These are phyloP conservation scores for Quercus glauca DNA, from an alignment of 306 rosid species.

Conservation along the genomic window DNA sequence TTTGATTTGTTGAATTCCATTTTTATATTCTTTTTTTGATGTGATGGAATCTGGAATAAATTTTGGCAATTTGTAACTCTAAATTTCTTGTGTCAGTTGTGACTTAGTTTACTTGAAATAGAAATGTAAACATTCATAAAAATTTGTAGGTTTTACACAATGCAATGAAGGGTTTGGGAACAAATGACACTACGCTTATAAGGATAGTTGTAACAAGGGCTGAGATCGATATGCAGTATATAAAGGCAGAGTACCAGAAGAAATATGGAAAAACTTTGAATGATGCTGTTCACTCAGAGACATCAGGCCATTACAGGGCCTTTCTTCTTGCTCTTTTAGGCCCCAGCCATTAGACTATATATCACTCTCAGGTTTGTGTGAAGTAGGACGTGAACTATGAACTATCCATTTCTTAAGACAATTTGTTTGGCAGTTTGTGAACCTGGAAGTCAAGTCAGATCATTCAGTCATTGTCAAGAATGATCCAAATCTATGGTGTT, in stretches of 20 bases:
- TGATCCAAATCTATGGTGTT: neutral
- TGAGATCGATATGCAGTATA: slow-evolving; percentile 47
- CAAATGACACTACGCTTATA: slow-evolving; percentile 34
- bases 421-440: neutral
- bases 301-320: slow-evolving; percentile 37
- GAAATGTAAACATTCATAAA: neutral
- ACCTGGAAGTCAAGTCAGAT: neutral
- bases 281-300: slow-evolving; percentile 45
- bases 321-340: slow-evolving; percentile 44
- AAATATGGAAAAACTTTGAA: slow-evolving; percentile 33
- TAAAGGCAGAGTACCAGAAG: slow-evolving; percentile 35
- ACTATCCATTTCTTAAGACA: neutral
- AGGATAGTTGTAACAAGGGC: slow-evolving; percentile 39
- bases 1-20: neutral
- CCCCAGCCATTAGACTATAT: slow-evolving; percentile 10
- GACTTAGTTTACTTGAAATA: neutral
- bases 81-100: no score
- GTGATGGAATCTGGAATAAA: no score
- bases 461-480: neutral
- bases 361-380: neutral
- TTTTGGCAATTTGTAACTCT: no score
- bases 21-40: neutral
- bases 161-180: slow-evolving; percentile 52
- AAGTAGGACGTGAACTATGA: neutral
- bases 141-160: slow-evolving; percentile 34